Conservation (phyloP, 1,284 basidiomycete genomes). For the Fomitopsis palustris region DNA sequence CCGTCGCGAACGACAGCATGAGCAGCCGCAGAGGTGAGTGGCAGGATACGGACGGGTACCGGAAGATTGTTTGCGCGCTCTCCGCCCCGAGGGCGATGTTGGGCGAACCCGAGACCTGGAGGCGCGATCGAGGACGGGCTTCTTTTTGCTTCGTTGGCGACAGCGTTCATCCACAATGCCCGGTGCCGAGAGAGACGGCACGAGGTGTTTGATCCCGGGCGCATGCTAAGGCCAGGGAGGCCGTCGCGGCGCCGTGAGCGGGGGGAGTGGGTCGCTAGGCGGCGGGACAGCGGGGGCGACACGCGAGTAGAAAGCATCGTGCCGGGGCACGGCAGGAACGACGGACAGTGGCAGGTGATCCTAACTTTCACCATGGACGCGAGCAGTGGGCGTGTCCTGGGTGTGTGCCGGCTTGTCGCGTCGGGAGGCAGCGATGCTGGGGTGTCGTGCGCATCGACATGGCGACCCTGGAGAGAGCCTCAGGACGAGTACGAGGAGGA, state of each 20-base stretch:
- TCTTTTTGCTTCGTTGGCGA: neutral
- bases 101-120: no score
- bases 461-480: no score
- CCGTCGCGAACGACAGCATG: no score
- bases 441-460: neutral
- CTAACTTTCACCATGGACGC: neutral
- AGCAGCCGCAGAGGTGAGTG: no score
- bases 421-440: neutral
- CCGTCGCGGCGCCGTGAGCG: neutral
- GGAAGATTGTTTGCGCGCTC: no score
- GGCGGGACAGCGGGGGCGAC: neutral
- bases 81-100: neutral
- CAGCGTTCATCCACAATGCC: neutral
- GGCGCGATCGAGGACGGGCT: neutral
- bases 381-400: neutral
- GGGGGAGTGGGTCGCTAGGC: neutral
- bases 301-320: neutral
- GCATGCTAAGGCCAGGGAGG: neutral
- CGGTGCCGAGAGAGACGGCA: neutral
- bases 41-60: no score
- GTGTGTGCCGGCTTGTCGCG: neutral
- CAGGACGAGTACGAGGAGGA: neutral
- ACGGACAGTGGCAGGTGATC: neutral
- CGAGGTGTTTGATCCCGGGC: neutral
- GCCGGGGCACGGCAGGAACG: neutral